Evolutionary conservation across 208 protist species (phyloP), one percentile per base, ranked within the genome.

Genomic region (Spongospora subterranea): DNA sequence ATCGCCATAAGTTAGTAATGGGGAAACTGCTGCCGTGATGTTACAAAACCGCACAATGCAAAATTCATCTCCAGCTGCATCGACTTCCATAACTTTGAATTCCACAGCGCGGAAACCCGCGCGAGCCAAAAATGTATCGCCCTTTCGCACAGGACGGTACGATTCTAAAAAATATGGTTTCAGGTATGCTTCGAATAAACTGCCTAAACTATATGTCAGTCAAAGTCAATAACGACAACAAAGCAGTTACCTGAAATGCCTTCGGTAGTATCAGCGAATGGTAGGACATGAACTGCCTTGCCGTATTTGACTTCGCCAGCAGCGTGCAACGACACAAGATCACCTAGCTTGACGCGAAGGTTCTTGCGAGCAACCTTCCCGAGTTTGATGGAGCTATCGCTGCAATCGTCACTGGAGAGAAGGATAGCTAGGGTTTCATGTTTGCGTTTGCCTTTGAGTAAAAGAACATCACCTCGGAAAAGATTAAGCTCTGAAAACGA

Each of bases 41-140:
- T 32, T 29, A 29, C 29, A 29, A 17, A 17, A 29, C 54, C 20
- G 17, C 29, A 65, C 71, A 35, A 82, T 45, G n/a, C 71, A 82
- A 43, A 82, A 82, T n/a, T 82, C 50, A 20, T 46, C 41, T 41
- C 89, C 91, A 35, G 65, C 95, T 24, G 99, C 98, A 92, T 99
- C 99, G 43, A 97, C 97, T 91, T 99, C 98, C 0, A 99, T 97
- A n/a, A 99, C 98, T 95, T 99, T 99, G 95, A 99, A 99, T 95
- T 99, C 99, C 50, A 99, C 98, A 11, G 98, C 96, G 45, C 98
- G 95, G 97, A 99, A 99, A 50, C 96, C 97, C 88, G 97, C 98
- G 77, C 97, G 96, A 65, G 96, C 96, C 39, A 98, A 94, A 94
- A 99, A 99, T 65, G 96, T 95, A 94, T 99, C 98, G 29, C 97